Evolutionary conservation across 768 basidiomycete species (phyloP), one percentile per base, ranked within the genome.

Genomic region (Filobasidium floriforme): DNA sequence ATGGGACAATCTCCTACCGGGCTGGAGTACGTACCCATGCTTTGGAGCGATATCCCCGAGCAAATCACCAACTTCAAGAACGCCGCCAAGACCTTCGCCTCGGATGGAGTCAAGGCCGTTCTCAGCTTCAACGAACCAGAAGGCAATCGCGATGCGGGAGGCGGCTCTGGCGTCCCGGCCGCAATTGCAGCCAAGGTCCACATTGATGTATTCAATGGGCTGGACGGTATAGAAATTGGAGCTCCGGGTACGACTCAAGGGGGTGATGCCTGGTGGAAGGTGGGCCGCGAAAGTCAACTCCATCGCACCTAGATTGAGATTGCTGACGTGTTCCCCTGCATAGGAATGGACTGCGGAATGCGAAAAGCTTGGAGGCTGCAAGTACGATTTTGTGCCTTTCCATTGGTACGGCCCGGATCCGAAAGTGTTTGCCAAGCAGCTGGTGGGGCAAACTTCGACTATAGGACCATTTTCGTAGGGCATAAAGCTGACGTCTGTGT

Each of bases 91-190:
- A 6, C 3, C 6, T 51, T 51, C 46, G 46, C 46, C 12, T 51
- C 46, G 4, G 6, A 24, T 19, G 46, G 46, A 1, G n/a, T 57
- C 24, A 57, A 57, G 29, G 26, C 54, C 14, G 54, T 57, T 15
- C 14, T 57, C 24, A 57, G 54, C 54, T 57, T 57, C 54, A 57
- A 57, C n/a, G 54, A 57, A 57, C 54, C 54, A 5, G 29, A 57
- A 14, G 54, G 54, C 15, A 32, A 57, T 12, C 19, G 24, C 3
- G 46, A 18, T 6, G 54, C 4, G 4, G 29, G 24, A 57, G 54
- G 54, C 15, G 54, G 54, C 15, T 57, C 54, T 26, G 29, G 15
- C 29, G 54, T 57, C 22, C 6, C 19, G 5, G 24, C 54, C 15
- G 24, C 19, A 7, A 24, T 4, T 6, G 54, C 54, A 4, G 54